Percentiles rank a stretch among this genome's conserved stretches.
phyloP scores from a whole-genome alignment of 371 early-diverging fungal species.

The Cokeromyces recurvatus region DNA sequence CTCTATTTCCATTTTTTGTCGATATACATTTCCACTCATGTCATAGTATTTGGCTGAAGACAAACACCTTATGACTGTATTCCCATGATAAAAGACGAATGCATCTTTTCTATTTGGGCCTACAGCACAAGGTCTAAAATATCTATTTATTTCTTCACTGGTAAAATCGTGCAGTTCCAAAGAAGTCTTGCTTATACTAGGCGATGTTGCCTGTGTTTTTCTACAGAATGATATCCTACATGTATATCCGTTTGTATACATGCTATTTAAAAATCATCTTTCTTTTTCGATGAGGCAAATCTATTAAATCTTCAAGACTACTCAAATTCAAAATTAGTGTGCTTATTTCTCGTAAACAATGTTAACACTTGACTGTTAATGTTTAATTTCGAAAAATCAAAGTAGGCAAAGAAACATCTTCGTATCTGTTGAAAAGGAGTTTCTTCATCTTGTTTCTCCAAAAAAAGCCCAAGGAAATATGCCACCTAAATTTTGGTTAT shows the following conservation, averaged over 20 bases:
- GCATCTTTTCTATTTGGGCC: not conserved
- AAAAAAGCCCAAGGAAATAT: not conserved
- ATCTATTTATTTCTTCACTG: not conserved
- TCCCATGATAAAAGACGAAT: slow-evolving; percentile 1
- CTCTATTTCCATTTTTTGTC: slow-evolving; percentile 1
- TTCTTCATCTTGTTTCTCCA: not conserved
- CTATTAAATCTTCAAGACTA: not conserved
- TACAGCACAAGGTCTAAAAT: not conserved
- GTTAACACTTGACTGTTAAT: not conserved
- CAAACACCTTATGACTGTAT: not conserved
- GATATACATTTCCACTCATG: not conserved
- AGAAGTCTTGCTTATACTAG: not conserved
- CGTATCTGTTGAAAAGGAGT: not conserved
- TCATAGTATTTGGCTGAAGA: slow-evolving; percentile 1
- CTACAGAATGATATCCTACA: not conserved
- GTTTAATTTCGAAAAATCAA: not conserved
- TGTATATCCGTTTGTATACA: not conserved
- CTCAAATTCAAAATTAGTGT: not conserved
- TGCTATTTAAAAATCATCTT: not conserved
- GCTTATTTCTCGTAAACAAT: not conserved
- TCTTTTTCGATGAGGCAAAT: not conserved
- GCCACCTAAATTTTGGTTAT: not conserved
- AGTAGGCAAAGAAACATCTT: not conserved
- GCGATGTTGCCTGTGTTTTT: not conserved
- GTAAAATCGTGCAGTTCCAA: not conserved